Evolutionary conservation across 1,284 basidiomycete species (phyloP).

Genomic region (Amylostereum chailletii): DNA sequence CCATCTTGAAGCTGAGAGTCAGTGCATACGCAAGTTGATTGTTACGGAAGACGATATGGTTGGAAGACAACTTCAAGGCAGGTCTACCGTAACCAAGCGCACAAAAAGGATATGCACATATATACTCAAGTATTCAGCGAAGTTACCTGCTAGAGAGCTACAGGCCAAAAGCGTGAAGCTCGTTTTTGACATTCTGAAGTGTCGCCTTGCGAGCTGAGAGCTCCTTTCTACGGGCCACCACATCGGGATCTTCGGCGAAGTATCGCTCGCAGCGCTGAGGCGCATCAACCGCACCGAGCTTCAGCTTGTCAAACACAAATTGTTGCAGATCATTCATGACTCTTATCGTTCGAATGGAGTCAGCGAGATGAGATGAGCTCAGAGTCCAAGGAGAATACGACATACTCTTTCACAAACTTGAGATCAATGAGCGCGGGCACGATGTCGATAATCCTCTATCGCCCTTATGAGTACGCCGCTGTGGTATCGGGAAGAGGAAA

Average conservation of each 20-base stretch:
- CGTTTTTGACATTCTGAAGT: background rate
- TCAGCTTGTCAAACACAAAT: constrained; percentile 29
- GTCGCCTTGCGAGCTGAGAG: background rate
- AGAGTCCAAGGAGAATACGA: background rate
- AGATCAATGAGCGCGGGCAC: constrained; percentile 38
- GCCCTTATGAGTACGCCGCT: background rate
- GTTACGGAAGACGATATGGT: no score
- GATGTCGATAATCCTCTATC: constrained; percentile 38
- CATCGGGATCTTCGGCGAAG: constrained; percentile 1
- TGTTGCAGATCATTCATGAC: constrained; percentile 26
- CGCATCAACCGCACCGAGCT: constrained; percentile 26
- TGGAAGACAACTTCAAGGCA: no score
- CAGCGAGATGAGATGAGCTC: background rate
- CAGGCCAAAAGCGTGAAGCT: background rate
- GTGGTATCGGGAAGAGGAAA: background rate
- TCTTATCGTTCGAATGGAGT: background rate
- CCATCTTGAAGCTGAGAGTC: no score
- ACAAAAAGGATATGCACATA: no score
- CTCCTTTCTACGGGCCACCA: constrained; percentile 1
- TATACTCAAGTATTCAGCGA: no score
- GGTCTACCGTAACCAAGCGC: no score
- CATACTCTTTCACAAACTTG: constrained; percentile 28
- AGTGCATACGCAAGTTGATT: no score
- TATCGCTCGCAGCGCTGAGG: constrained; percentile 21
- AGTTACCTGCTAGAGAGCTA: background rate